Evolutionary conservation across 2,329 filamentous ascomycete genomes (phyloP).

Genomic region (Leptoxyphium fumago): DNA sequence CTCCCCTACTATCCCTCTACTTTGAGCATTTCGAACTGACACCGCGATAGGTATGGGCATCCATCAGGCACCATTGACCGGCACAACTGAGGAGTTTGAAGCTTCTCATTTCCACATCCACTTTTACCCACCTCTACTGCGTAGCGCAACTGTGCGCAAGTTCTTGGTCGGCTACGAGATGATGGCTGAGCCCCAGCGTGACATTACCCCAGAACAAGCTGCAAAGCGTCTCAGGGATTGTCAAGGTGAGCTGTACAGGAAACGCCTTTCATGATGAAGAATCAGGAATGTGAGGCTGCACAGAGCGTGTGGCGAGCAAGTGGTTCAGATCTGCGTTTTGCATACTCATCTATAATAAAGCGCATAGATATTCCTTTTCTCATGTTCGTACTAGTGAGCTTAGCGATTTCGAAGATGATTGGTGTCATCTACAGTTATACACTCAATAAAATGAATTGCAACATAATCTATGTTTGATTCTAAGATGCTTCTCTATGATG

Average conservation of each 20-base stretch:
- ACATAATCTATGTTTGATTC: no score
- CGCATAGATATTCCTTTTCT: no score
- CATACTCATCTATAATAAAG: no score
- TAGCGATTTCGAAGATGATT: no score
- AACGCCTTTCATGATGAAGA: slow-evolving; percentile 14
- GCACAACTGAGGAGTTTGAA: slow-evolving; percentile 68
- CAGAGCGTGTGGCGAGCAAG: no score
- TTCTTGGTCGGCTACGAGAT: slow-evolving; percentile 95
- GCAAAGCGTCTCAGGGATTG: slow-evolving; percentile 61
- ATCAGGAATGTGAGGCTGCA: no score
- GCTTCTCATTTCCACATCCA: slow-evolving; percentile 89
- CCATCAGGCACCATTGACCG: slow-evolving; percentile 82
- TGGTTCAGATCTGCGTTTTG: no score
- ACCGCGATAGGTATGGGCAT: slow-evolving; percentile 59
- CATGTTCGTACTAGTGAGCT: no score
- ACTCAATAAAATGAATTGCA: no score
- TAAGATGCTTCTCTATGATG: no score
- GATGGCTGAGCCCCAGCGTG: slow-evolving; percentile 92
- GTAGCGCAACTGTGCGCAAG: slow-evolving; percentile 87
- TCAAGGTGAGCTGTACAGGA: slow-evolving; percentile 72
- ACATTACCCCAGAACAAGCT: slow-evolving; percentile 95
- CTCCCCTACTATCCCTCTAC: not conserved
- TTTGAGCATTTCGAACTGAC: slow-evolving; percentile 9
- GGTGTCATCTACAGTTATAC: no score
- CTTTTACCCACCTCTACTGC: slow-evolving; percentile 87